phyloP scores from a whole-genome alignment of 345 rosid genomes.

The Hirschfeldia incana region DNA sequence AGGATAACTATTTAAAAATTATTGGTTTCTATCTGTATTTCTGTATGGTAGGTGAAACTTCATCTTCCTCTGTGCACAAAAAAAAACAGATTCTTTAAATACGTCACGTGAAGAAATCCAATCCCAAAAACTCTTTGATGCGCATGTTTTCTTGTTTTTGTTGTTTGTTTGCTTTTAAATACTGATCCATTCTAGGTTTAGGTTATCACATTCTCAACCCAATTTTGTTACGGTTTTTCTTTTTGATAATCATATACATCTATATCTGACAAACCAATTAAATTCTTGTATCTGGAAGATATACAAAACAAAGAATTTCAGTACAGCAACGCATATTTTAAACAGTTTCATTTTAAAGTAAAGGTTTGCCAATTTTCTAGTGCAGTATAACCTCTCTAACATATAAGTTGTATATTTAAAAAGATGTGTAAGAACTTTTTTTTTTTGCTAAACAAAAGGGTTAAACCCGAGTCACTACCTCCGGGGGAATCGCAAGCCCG shows the following conservation, averaged over 20 bases:
- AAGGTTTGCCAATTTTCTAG: background rate
- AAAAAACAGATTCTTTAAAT: background rate
- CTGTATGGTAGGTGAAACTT: background rate
- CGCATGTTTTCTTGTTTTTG: background rate
- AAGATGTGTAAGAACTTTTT: no score
- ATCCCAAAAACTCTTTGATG: background rate
- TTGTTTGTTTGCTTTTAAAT: background rate
- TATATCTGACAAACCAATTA: background rate
- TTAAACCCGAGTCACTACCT: no score
- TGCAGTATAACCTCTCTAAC: background rate
- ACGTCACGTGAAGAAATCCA: slow-evolving; percentile 7
- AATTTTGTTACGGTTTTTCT: background rate
- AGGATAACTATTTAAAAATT: background rate
- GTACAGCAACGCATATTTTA: background rate
- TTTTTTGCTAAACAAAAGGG: no score
- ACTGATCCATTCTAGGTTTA: background rate
- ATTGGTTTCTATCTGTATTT: background rate
- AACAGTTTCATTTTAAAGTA: background rate
- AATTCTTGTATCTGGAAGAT: background rate
- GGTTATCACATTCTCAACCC: background rate
- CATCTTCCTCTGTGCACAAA: background rate
- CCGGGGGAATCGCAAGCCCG: no score
- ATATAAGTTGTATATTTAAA: background rate
- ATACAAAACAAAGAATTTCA: background rate
- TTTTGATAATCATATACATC: background rate